phyloP scores from a whole-genome alignment of 2,329 filamentous ascomycete genomes.

The Gaeumannomyces sp. region DNA sequence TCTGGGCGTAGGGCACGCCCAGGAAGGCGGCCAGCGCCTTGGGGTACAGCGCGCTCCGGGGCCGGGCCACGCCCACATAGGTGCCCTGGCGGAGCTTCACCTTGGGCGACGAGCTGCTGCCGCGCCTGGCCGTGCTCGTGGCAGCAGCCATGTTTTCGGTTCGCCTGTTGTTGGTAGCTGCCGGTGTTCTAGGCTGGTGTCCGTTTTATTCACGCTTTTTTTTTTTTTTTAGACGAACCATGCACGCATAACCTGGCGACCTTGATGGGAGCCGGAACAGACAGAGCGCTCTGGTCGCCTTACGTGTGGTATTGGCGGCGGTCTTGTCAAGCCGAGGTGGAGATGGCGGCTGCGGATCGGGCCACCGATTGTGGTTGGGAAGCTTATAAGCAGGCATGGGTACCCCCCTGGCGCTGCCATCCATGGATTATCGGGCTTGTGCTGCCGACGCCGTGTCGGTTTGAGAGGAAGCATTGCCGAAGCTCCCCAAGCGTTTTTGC shows the following conservation, averaged over 20 bases:
- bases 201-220: no score
- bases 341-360: neutral
- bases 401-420: neutral
- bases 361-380: neutral
- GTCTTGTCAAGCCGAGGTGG: neutral
- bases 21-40: constrained; percentile 40
- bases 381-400: neutral
- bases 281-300: neutral
- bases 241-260: neutral
- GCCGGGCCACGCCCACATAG: constrained; percentile 27
- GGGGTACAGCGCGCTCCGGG: constrained; percentile 19
- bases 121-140: neutral
- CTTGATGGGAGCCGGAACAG: neutral
- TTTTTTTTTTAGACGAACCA: neutral
- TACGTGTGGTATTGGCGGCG: neutral
- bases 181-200: no score
- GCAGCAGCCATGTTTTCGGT: neutral
- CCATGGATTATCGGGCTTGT: neutral
- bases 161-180: neutral
- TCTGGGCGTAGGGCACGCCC: constrained; percentile 43
- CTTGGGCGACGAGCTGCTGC: constrained; percentile 11
- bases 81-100: constrained; percentile 32
- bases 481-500: no score
- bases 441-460: neutral
- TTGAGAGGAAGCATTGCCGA: no score